phyloP scores from a whole-genome alignment of 1,284 basidiomycete genomes.

The Cryptococcus sp. region DNA sequence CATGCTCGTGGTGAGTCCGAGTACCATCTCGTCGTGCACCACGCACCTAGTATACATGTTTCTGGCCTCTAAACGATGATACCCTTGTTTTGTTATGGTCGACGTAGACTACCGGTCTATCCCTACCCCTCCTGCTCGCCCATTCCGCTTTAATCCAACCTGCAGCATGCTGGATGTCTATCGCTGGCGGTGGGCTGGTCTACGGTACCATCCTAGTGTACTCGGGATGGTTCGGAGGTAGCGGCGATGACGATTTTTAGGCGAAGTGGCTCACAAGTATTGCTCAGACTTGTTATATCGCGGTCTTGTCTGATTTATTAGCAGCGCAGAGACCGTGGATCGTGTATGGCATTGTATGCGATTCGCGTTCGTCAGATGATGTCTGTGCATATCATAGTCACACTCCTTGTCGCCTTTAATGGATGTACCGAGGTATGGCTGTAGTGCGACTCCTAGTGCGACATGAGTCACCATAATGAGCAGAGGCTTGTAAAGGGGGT shows the following conservation, averaged over 20 bases:
- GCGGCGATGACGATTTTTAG: conserved; percentile 47
- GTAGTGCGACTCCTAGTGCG: no score
- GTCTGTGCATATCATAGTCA: no score
- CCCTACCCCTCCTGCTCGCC: conserved; percentile 86
- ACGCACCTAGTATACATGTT: not conserved
- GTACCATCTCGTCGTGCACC: not conserved
- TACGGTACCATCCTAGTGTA: conserved; percentile 92
- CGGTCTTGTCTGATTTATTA: no score
- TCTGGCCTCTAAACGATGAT: not conserved
- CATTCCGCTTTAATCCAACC: conserved; percentile 86
- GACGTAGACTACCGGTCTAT: conserved; percentile 70
- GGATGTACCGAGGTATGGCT: no score
- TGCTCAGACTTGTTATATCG: no score
- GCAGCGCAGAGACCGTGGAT: no score
- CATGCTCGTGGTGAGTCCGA: conserved; percentile 71
- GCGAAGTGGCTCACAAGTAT: not conserved
- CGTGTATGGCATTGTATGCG: no score
- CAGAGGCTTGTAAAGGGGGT: no score
- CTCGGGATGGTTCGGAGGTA: conserved; percentile 67
- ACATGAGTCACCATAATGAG: no score
- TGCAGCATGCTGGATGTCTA: conserved; percentile 89
- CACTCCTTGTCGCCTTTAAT: no score
- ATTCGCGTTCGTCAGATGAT: no score
- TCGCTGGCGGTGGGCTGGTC: conserved; percentile 88
- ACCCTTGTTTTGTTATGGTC: not conserved